These are phyloP conservation scores for Phialemoniopsis sp. DNA, from an alignment of 2,329 filamentous ascomycete species.

Conservation along the genomic window DNA sequence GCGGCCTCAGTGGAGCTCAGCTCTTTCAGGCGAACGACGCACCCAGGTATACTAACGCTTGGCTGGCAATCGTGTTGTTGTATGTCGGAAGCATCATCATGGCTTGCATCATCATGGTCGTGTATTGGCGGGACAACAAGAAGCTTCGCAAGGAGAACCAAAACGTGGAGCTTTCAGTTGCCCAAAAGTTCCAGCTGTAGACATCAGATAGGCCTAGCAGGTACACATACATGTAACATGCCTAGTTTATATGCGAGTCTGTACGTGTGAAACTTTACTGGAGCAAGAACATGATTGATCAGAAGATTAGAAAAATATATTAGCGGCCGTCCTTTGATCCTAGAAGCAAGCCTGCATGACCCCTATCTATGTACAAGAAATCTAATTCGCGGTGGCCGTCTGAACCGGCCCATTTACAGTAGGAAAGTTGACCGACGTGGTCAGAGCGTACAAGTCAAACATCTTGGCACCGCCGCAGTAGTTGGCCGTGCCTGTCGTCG, in stretches of 20 bases:
- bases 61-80: constrained; percentile 7
- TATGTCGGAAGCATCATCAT: constrained; percentile 9
- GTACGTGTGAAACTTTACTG: too few relatives aligned
- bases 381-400: too few relatives aligned
- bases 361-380: too few relatives aligned
- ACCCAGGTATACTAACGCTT: constrained; percentile 7
- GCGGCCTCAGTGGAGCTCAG: constrained; percentile 5
- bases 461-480: constrained; percentile 24
- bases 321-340: too few relatives aligned
- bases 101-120: neutral
- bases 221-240: too few relatives aligned
- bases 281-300: too few relatives aligned
- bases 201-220: too few relatives aligned
- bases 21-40: constrained; percentile 8
- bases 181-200: too few relatives aligned
- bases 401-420: neutral
- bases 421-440: neutral
- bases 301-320: too few relatives aligned
- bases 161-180: too few relatives aligned
- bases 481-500: constrained; percentile 18
- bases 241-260: too few relatives aligned
- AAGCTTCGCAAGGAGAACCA: neutral
- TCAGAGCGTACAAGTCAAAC: constrained; percentile 25
- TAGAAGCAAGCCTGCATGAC: too few relatives aligned
- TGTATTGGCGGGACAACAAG: neutral